These are phyloP conservation scores for Leccinum rimulosum DNA, from an alignment of 768 basidiomycete genomes.

Conservation along the genomic window DNA sequence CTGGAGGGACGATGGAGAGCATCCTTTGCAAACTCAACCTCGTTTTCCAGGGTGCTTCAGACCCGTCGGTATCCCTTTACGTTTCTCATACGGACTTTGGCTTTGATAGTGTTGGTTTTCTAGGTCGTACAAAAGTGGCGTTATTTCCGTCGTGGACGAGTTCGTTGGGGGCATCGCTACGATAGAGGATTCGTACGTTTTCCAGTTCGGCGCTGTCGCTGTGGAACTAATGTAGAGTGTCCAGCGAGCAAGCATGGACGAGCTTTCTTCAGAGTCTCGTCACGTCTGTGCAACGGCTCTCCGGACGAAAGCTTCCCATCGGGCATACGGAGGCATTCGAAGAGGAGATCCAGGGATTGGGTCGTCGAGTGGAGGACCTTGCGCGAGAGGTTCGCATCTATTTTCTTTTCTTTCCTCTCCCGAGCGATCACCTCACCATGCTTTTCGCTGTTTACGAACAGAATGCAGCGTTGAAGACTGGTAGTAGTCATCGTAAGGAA, in stretches of 20 bases:
- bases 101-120: conserved; percentile 6
- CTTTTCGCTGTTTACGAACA: neutral
- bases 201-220: neutral
- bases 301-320: conserved; percentile 60
- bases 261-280: conserved; percentile 59
- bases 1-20: conserved; percentile 43
- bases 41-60: conserved; percentile 58
- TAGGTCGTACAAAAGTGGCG: conserved; percentile 62
- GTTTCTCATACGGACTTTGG: neutral
- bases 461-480: conserved; percentile 7
- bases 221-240: conserved; percentile 16
- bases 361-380: conserved; percentile 58
- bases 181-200: conserved; percentile 62
- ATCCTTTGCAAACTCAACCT: conserved; percentile 55
- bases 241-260: conserved; percentile 66
- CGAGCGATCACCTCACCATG: neutral
- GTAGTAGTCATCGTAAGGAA: conserved; percentile 6
- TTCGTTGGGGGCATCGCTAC: conserved; percentile 61
- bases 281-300: conserved; percentile 61
- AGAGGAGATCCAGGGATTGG: conserved; percentile 60
- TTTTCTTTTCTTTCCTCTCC: neutral
- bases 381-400: conserved; percentile 55
- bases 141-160: conserved; percentile 57
- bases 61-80: conserved; percentile 46
- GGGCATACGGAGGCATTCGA: conserved; percentile 43